Evolutionary conservation across 805 yeast genomes (phyloP).

Genomic region (Ogataea kodamae): DNA sequence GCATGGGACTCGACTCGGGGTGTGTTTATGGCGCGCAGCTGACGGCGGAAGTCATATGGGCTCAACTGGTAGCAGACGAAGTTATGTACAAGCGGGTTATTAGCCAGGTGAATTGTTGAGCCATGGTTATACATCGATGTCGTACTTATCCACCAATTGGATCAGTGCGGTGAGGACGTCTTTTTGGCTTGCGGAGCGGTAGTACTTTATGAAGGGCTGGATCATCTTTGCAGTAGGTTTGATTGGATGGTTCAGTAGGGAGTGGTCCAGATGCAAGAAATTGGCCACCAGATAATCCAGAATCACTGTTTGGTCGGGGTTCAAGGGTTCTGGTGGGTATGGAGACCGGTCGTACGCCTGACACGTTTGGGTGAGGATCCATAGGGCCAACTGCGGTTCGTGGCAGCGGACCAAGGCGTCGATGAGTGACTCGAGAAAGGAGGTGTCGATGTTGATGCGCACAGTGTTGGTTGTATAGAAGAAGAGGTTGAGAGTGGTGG

Average conservation of each 20-base stretch:
- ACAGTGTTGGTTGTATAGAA: constrained; percentile 8
- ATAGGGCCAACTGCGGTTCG: constrained; percentile 12
- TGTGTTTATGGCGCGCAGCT: constrained; percentile 75
- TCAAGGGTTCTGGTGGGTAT: neutral
- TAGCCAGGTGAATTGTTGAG: constrained; percentile 31
- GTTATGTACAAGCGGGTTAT: constrained; percentile 27
- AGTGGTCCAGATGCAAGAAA: constrained; percentile 3
- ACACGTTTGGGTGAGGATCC: constrained; percentile 12
- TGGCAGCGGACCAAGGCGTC: constrained; percentile 11
- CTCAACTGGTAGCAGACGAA: constrained; percentile 22
- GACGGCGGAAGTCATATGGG: constrained; percentile 56
- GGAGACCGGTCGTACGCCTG: constrained; percentile 10
- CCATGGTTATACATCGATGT: constrained; percentile 12
- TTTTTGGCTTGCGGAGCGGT: constrained; percentile 7
- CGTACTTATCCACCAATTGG: constrained; percentile 15
- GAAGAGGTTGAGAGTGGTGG: constrained; percentile 7
- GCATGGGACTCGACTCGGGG: constrained; percentile 80
- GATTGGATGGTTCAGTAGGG: constrained; percentile 12
- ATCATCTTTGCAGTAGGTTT: constrained; percentile 18
- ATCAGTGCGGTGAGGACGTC: constrained; percentile 13
- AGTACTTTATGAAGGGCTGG: constrained; percentile 13
- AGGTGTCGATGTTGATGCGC: constrained; percentile 12
- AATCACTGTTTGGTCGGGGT: constrained; percentile 9
- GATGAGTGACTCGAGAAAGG: constrained; percentile 10
- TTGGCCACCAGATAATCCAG: constrained; percentile 14